Evolutionary conservation across 306 rosid genomes (phyloP).

Genomic region (Dicorynia guianensis): DNA sequence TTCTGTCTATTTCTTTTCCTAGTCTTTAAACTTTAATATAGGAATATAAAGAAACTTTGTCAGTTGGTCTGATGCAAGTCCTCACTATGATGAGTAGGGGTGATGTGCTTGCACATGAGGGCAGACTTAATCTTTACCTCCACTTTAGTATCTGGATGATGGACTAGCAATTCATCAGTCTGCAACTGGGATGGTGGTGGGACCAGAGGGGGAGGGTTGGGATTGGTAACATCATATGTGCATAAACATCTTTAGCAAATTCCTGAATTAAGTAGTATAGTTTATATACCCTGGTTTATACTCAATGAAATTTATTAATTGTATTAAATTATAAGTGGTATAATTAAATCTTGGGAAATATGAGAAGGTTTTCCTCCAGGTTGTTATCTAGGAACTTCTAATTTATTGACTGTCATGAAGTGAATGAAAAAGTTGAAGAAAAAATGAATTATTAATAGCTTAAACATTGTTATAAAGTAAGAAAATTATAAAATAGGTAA

Average conservation of each 20-base stretch:
- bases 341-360: neutral
- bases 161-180: too few relatives aligned
- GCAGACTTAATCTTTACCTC: neutral
- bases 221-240: too few relatives aligned
- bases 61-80: neutral
- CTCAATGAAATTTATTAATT: too few relatives aligned
- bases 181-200: too few relatives aligned
- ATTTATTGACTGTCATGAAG: neutral
- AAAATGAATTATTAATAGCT: neutral
- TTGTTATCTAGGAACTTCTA: neutral
- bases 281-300: too few relatives aligned
- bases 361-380: neutral
- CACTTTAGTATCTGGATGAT: neutral
- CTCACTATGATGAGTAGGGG: neutral
- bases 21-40: too few relatives aligned
- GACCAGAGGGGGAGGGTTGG: too few relatives aligned
- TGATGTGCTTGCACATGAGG: neutral
- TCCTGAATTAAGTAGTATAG: too few relatives aligned
- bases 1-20: neutral
- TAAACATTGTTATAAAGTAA: neutral
- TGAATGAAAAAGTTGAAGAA: neutral
- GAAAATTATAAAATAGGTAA: neutral
- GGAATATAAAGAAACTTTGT: too few relatives aligned
- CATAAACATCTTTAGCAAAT: too few relatives aligned
- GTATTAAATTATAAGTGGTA: too few relatives aligned